Evolutionary conservation across 2,329 filamentous ascomycete species (phyloP).

Genomic region (Penicillium olsonii): DNA sequence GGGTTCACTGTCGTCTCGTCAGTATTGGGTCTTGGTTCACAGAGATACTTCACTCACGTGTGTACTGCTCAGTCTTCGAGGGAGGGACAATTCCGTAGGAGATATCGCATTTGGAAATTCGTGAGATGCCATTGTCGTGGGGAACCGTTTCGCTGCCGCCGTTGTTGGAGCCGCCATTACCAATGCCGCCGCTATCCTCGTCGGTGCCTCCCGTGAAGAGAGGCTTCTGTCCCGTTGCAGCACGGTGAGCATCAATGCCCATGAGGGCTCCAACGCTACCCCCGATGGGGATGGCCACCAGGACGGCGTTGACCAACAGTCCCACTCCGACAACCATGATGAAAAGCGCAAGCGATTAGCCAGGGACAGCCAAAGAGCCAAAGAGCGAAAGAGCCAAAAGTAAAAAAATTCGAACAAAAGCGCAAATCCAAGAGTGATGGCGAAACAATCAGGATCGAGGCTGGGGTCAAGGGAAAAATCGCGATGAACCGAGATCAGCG

Average conservation of each 20-base stretch:
- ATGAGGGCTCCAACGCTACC: slow-evolving; percentile 54
- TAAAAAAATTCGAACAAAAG: background rate
- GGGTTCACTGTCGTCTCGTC: slow-evolving; percentile 50
- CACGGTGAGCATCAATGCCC: slow-evolving; percentile 50
- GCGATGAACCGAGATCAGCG: background rate
- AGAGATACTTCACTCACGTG: slow-evolving; percentile 42
- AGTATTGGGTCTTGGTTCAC: background rate
- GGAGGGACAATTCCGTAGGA: slow-evolving; percentile 50
- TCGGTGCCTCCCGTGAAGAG: slow-evolving; percentile 43
- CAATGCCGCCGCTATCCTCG: slow-evolving; percentile 11
- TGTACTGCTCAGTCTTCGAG: slow-evolving; percentile 49
- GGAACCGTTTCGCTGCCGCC: slow-evolving; percentile 21
- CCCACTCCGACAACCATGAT: slow-evolving; percentile 27
- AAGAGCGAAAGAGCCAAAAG: too few species aligned
- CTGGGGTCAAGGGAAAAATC: background rate
- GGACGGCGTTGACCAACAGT: slow-evolving; percentile 53
- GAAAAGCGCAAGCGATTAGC: background rate
- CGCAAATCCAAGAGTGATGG: background rate
- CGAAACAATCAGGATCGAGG: background rate
- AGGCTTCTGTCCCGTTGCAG: slow-evolving; percentile 46
- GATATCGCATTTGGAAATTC: slow-evolving; percentile 44
- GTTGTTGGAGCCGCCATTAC: slow-evolving; percentile 21
- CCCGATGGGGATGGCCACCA: slow-evolving; percentile 54
- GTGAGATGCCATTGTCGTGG: slow-evolving; percentile 39
- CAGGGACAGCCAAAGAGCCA: too few species aligned